Base-by-base conservation (phyloP, 2,329 filamentous ascomycete species). In the Paraconiothyrium sp. region DNA sequence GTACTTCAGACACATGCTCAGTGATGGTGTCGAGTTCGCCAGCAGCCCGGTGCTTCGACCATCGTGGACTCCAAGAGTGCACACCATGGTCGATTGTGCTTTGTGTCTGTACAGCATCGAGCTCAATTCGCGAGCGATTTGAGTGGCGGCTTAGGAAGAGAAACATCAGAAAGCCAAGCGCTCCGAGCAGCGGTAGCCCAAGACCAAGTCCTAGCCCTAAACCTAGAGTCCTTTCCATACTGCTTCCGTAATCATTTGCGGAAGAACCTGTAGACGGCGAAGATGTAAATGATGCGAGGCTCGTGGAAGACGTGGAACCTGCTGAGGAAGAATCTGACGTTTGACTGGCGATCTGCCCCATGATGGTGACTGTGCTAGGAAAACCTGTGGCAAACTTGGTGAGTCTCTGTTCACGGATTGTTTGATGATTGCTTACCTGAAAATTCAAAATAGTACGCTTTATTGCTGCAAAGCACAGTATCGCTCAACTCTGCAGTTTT, bases 401-500 rank as follows among this genome's bases (percentile, higher is more conserved):
- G 16, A 34, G 32, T 41, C 50, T 5, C 11, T 16, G 14, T 30
- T 22, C 8, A 39, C 16, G 7, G 7, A 7, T 4, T 32, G 16
- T 34, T 30, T 9, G 30, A 34, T 4, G 16, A 4, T 37, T 13
- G 11, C 50, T 32, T 34, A 55, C 57, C 57, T 16, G 32, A 8
- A 16, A 59, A 55, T 32, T 55, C 57, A 49, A 55, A 49, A 34
- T 59, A 55, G 13, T 41, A 49, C 7, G 2, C 13, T 13, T 46
- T 39, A 13, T 55, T 43, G 16, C 24, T 37, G 14, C 57, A 59
- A 30, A 41, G 5, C 7, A 32, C 55, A 13, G 32, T 7, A 41
- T 59, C 44, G 20, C 43, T 55, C 34, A 49, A n/a, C 0, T 14
- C 14, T 44, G 49, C 43, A 8, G 44, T 47, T 22, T 48, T 22